Percentiles rank a stretch among this genome's conserved stretches.
These are phyloP conservation scores for Rugosomyces carneus DNA, from an alignment of 1,284 basidiomycete species.

Conservation along the genomic window DNA sequence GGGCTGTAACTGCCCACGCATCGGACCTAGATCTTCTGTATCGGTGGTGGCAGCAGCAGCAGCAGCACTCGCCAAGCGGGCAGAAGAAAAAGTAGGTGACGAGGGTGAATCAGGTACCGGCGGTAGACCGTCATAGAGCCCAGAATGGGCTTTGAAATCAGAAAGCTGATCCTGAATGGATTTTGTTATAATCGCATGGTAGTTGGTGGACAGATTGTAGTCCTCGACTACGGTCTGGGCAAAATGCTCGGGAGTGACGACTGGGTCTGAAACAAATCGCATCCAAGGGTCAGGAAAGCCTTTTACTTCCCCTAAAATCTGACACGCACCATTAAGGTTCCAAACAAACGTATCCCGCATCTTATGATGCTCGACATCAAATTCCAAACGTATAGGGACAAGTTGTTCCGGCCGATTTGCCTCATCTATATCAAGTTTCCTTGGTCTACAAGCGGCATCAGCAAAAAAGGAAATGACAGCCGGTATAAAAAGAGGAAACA, in stretches of 20 bases:
- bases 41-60: constrained; percentile 12
- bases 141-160: constrained; percentile 68
- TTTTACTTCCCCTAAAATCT: too few species aligned
- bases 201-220: constrained; percentile 71
- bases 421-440: constrained; percentile 51
- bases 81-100: not conserved
- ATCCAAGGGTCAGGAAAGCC: too few species aligned
- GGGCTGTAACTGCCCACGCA: constrained; percentile 43
- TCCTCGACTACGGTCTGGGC: constrained; percentile 91
- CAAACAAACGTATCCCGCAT: constrained; percentile 97
- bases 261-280: too few species aligned
- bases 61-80: not conserved
- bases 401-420: constrained; percentile 70
- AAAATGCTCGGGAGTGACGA: constrained; percentile 86
- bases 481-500: constrained; percentile 9
- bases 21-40: constrained; percentile 10
- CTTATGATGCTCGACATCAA: constrained; percentile 89
- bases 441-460: constrained; percentile 41
- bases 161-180: constrained; percentile 84
- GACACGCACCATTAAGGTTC: constrained; percentile 80
- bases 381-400: constrained; percentile 91
- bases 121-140: constrained; percentile 33
- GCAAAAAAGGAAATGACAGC: constrained; percentile 12
- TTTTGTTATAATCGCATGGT: constrained; percentile 73
- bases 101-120: not conserved